Conservation (phyloP, 2,329 filamentous ascomycete species). For the Hypomyces rosellus region DNA sequence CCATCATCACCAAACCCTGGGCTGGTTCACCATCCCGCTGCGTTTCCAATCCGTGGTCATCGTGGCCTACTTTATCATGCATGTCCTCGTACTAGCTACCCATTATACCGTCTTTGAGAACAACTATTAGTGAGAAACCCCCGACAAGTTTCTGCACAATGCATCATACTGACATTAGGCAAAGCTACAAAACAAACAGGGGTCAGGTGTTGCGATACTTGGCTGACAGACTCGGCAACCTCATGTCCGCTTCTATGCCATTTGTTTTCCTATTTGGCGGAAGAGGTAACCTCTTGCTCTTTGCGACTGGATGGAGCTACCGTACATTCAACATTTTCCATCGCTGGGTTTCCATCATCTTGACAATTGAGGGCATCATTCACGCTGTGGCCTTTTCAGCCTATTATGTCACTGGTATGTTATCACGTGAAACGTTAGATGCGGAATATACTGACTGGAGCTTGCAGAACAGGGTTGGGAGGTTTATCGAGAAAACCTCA, state of each 20-base stretch:
- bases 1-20: conserved; percentile 19
- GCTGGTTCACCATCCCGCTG: conserved; percentile 32
- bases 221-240: conserved; percentile 51
- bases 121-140: conserved; percentile 26
- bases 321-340: conserved; percentile 57
- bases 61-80: conserved; percentile 25
- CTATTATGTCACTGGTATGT: conserved; percentile 13
- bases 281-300: conserved; percentile 55
- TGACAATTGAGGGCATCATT: conserved; percentile 50
- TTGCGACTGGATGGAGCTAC: conserved; percentile 59
- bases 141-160: not conserved
- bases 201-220: conserved; percentile 41
- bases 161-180: not conserved
- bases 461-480: conserved; percentile 13
- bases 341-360: conserved; percentile 52
- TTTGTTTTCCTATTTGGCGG: conserved; percentile 56
- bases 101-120: conserved; percentile 25
- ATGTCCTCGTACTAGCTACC: conserved; percentile 22
- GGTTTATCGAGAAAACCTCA: conserved; percentile 5
- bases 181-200: conserved; percentile 22
- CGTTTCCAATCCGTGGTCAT: conserved; percentile 29
- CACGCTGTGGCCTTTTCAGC: conserved; percentile 32
- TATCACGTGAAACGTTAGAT: too few species aligned
- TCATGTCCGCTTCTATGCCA: conserved; percentile 53
- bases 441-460: not conserved